Evolutionary conservation across 495 filamentous ascomycete species (phyloP), one percentile per base, ranked within the genome.

Genomic region (Gamarada debralockiae): DNA sequence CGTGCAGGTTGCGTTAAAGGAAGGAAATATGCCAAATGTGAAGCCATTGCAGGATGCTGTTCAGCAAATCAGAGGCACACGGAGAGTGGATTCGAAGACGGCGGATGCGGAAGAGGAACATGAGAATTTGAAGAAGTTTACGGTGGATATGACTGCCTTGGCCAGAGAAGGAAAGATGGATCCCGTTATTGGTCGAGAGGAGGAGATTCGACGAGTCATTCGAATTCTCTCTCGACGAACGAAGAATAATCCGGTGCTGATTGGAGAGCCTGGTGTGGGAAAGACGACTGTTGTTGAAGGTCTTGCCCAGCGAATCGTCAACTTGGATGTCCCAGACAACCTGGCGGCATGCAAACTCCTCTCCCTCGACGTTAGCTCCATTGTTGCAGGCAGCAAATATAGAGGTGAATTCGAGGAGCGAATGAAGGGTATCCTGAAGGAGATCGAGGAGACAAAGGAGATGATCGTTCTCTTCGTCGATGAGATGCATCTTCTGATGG

Each of bases 251-350:
- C 93, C 93, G 3, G 93, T 97, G 14, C 78, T 98, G 54, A 80
- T 82, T 52, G 93, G 93, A 67, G 93, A 97, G 67, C 93, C 93
- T 8, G 93, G 93, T 83, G 93, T 98, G 14, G 93, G 93, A 58
- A 98, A 98, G 74, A 98, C 93, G 12, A 97, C 93, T 2, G 90
- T 98, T 46, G 92, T 97, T 25, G 93, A 98, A 73, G 95, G 93
- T 59, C 78, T 98, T n/a, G 93, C 93, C 8, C 86, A 84, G 61
- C 84, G 93, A 22, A 97, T 98, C 48, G 90, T 97, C 70, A 96
- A 98, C 60, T 80, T 86, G 37, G 93, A 97, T 75, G 86, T 98
- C 0, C 93, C 93, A 24, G 92, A 93, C 59, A 95, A 96, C 61
- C 74, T 98, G n/a, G 89, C 91, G 7, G 85, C 87, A 50, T 97